Base-by-base conservation (phyloP, 2,329 filamentous ascomycete species). In the Claviceps sp. region DNA sequence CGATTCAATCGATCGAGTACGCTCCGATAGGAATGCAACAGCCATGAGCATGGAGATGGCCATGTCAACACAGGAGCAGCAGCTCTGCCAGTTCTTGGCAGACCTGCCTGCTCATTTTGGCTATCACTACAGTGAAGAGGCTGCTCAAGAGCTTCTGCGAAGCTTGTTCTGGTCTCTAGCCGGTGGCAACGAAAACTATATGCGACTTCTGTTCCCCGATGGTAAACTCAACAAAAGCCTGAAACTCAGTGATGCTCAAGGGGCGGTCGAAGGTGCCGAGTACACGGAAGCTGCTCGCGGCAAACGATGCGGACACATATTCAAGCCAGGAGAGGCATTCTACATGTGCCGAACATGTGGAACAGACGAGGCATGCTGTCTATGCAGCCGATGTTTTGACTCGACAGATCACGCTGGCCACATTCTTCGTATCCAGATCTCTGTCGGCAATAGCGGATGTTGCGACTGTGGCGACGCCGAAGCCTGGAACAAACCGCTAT, bases 401-500 rank as follows among this genome's bases (percentile, higher is more conserved):
- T 82, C 89, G 26, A 97, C 91, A 40, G 91, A 98, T 63, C 93
- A 98, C 67, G 85, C 88, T 11, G 90, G 85, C 13, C 93, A 98
- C 68, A 87, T 88, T 71, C 90, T 97, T 51, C 85, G 86, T 61
- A 88, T 98, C 53, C 86, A 78, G 53, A 82, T 95, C 46, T 95
- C 89, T 1, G 81, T 86, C 2, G 91, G 91, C 6, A 95, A 96
- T 64, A 93, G 86, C 62, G 91, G 91, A 45, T 97, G 94, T 71
- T 98, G 93, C 68, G 93, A 98, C 68, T 98, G 93, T 64, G 93
- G 93, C 53, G 93, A 98, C 64, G 81, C 85, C 20, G 94, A 98
- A 68, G 94, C 93, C 11, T 98, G 94, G 91, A 82, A 82, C 64
- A 74, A 82, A 47, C 89, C 90, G 44, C 77, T 97, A 57, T 83